Evolutionary conservation across 805 yeast genomes (phyloP).

Genomic region (Wickerhamomyces subpelliculosus): DNA sequence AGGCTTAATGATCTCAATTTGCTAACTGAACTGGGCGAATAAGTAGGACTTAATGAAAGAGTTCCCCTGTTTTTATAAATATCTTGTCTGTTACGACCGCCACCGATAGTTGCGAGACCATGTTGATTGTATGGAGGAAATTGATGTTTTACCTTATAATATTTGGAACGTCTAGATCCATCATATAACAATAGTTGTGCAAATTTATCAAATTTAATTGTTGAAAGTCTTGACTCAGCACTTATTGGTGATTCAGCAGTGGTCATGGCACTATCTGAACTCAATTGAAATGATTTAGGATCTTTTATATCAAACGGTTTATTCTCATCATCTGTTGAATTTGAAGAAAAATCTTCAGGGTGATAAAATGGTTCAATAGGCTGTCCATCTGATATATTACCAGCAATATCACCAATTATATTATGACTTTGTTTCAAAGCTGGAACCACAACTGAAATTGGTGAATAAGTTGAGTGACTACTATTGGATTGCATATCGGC

Average conservation of each 20-base stretch:
- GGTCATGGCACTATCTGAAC: not conserved
- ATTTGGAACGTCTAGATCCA: constrained; percentile 14
- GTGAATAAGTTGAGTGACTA: constrained; percentile 7
- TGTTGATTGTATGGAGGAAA: constrained; percentile 1
- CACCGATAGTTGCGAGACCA: no score
- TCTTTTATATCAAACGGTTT: constrained; percentile 7
- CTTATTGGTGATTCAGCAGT: not conserved
- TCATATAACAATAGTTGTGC: constrained; percentile 22
- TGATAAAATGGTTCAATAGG: constrained; percentile 8
- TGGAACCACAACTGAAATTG: constrained; percentile 12
- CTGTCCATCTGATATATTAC: constrained; percentile 8
- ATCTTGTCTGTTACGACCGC: constrained; percentile 2
- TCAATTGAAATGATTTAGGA: constrained; percentile 4
- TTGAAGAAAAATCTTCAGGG: constrained; percentile 3
- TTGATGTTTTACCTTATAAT: constrained; percentile 2
- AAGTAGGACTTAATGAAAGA: not conserved
- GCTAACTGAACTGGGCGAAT: not conserved
- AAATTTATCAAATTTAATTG: constrained; percentile 21
- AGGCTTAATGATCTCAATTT: not conserved
- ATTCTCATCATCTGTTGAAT: constrained; percentile 5
- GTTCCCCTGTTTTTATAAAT: constrained; percentile 2
- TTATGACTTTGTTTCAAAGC: constrained; percentile 8
- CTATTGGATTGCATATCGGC: not conserved
- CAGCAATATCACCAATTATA: constrained; percentile 6
- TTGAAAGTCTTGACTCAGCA: not conserved